phyloP scores from a whole-genome alignment of 345 rosid genomes.

The Mangifera indica region DNA sequence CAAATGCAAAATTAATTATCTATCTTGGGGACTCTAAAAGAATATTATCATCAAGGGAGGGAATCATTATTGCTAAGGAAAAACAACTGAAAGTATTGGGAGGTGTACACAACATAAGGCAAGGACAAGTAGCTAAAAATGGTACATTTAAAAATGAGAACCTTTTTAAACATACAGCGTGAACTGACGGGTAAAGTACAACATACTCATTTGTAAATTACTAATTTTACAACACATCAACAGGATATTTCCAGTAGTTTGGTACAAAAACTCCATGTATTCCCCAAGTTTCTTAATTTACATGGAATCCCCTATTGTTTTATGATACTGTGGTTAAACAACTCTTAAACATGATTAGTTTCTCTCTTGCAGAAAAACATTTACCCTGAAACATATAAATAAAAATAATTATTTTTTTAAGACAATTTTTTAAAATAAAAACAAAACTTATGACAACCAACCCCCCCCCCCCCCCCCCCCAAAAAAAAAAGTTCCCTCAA shows the following conservation, averaged over 20 bases:
- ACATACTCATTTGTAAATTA: not conserved
- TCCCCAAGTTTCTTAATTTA: too few species aligned
- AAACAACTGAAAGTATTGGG: not conserved
- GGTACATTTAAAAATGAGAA: not conserved
- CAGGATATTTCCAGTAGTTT: not conserved
- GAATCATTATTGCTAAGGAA: not conserved
- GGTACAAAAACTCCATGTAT: too few species aligned
- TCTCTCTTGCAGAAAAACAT: not conserved
- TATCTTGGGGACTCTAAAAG: slow-evolving; percentile 2
- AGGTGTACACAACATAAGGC: not conserved
- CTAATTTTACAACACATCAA: not conserved
- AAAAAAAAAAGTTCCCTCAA: too few species aligned
- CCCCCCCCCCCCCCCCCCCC: too few species aligned
- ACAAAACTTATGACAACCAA: not conserved
- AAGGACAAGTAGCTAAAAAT: slow-evolving; percentile 14
- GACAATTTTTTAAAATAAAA: too few species aligned
- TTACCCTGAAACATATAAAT: not conserved
- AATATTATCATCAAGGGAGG: not conserved
- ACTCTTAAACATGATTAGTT: not conserved
- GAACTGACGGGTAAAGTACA: not conserved
- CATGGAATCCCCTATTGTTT: too few species aligned
- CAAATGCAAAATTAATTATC: slow-evolving; percentile 9
- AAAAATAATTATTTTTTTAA: not conserved
- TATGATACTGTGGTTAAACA: not conserved
- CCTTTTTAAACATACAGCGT: not conserved